Evolutionary conservation across 2,329 filamentous ascomycete genomes (phyloP).

Genomic region (Tolypocladium paradoxum): DNA sequence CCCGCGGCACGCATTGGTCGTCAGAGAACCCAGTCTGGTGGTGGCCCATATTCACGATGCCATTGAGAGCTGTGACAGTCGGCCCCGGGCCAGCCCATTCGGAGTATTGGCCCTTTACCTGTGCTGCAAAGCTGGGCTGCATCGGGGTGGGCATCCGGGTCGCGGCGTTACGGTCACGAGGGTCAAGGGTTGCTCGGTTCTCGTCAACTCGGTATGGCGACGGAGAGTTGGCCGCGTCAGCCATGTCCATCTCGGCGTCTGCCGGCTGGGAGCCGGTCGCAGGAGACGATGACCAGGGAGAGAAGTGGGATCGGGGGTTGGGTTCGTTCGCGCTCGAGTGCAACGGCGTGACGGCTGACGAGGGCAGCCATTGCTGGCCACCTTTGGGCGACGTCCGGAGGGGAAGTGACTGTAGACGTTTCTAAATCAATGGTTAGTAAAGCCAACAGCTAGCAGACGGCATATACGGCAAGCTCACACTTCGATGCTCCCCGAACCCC

Average conservation of each 20-base stretch:
- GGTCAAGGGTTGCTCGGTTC: neutral
- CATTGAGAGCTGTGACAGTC: slow-evolving; percentile 22
- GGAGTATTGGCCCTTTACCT: slow-evolving; percentile 43
- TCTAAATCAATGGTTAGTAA: slow-evolving; percentile 25
- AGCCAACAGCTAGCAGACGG: no score
- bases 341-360: slow-evolving; percentile 26
- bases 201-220: slow-evolving; percentile 11
- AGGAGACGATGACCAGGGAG: slow-evolving; percentile 19
- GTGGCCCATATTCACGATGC: slow-evolving; percentile 26
- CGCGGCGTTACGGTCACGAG: slow-evolving; percentile 11
- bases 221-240: slow-evolving; percentile 17
- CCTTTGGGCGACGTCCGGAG: slow-evolving; percentile 32
- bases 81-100: slow-evolving; percentile 23
- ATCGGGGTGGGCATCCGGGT: slow-evolving; percentile 49
- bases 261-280: slow-evolving; percentile 7
- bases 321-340: slow-evolving; percentile 29
- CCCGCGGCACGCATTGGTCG: slow-evolving; percentile 37
- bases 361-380: slow-evolving; percentile 17
- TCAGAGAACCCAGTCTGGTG: slow-evolving; percentile 28
- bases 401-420: slow-evolving; percentile 43
- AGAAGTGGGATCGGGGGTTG: slow-evolving; percentile 17
- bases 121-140: slow-evolving; percentile 45
- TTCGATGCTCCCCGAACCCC: slow-evolving; percentile 40
- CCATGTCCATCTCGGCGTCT: slow-evolving; percentile 41
- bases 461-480: slow-evolving; percentile 23